Conservation (phyloP, 1,284 basidiomycete genomes). For the Erythrobasidium hasegawianum region DNA sequence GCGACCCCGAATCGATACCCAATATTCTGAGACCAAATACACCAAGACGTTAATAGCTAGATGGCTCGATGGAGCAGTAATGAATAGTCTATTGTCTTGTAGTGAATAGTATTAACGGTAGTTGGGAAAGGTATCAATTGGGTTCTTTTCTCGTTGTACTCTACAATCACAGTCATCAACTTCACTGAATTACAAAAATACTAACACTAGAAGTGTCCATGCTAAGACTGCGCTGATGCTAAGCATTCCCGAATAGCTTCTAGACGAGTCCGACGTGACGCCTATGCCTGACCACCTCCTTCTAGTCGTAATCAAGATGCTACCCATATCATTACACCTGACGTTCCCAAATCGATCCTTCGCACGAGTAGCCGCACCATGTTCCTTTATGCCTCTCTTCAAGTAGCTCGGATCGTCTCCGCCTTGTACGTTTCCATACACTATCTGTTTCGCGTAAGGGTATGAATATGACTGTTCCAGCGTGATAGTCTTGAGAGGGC, state of each 20-base stretch:
- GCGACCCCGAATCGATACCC: neutral
- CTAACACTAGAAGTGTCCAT: too few relatives aligned
- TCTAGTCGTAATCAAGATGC: slow-evolving; percentile 9
- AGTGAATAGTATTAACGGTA: too few relatives aligned
- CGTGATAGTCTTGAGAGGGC: slow-evolving; percentile 37
- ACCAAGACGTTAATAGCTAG: neutral
- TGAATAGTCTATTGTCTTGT: too few relatives aligned
- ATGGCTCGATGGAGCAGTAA: too few relatives aligned
- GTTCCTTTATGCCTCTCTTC: slow-evolving; percentile 8
- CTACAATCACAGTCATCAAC: too few relatives aligned
- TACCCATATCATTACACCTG: slow-evolving; percentile 38
- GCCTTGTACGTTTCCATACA: slow-evolving; percentile 14
- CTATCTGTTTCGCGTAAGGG: slow-evolving; percentile 12
- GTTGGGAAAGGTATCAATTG: too few relatives aligned
- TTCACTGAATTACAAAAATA: too few relatives aligned
- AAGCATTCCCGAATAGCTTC: too few relatives aligned
- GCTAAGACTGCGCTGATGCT: too few relatives aligned
- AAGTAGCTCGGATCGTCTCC: slow-evolving; percentile 24
- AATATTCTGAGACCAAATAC: neutral
- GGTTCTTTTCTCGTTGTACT: too few relatives aligned
- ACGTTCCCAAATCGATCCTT: slow-evolving; percentile 40
- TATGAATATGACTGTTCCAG: slow-evolving; percentile 29
- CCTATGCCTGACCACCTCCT: slow-evolving; percentile 20
- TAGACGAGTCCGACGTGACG: neutral
- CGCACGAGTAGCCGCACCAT: slow-evolving; percentile 20